A percentile compares a stretch with the other conserved stretches of the same genome.
Conservation (phyloP, 1,139 yeast genomes). For the Arxiozyma bovina region DNA sequence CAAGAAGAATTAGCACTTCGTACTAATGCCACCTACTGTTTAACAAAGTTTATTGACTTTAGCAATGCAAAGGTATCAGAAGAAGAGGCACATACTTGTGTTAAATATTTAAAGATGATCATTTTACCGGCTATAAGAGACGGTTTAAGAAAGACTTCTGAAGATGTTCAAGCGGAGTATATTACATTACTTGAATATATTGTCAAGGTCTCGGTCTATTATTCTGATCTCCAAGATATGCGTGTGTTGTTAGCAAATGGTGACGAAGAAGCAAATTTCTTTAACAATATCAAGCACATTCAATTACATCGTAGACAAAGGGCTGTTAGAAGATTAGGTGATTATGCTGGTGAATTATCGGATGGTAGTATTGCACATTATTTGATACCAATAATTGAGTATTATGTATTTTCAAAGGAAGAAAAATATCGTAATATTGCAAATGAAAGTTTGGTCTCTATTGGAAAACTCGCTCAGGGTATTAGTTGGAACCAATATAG, state of each 20-base stretch:
- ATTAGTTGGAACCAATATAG: constrained; percentile 75
- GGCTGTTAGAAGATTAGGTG: constrained; percentile 58
- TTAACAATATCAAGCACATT: constrained; percentile 69
- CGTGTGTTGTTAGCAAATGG: constrained; percentile 51
- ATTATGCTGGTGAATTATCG: constrained; percentile 36
- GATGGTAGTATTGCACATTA: constrained; percentile 67
- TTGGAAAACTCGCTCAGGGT: constrained; percentile 50
- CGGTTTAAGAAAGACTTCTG: constrained; percentile 60
- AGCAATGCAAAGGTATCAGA: constrained; percentile 33
- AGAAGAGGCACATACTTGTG: constrained; percentile 34
- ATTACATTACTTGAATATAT: constrained; percentile 56
- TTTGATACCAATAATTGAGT: constrained; percentile 76
- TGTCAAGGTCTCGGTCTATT: constrained; percentile 44
- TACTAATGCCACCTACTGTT: constrained; percentile 61
- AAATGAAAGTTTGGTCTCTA: constrained; percentile 59
- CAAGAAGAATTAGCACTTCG: constrained; percentile 74
- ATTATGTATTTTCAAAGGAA: constrained; percentile 49
- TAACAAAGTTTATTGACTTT: constrained; percentile 60
- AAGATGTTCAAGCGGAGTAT: constrained; percentile 62
- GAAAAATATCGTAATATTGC: constrained; percentile 60
- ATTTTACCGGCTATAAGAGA: constrained; percentile 58
- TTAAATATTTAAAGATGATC: constrained; percentile 43
- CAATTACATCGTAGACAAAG: constrained; percentile 81
- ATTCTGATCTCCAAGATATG: constrained; percentile 58
- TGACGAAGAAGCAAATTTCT: constrained; percentile 82